phyloP scores from a whole-genome alignment of 805 yeast genomes.

The Blastobotrys parvus region DNA sequence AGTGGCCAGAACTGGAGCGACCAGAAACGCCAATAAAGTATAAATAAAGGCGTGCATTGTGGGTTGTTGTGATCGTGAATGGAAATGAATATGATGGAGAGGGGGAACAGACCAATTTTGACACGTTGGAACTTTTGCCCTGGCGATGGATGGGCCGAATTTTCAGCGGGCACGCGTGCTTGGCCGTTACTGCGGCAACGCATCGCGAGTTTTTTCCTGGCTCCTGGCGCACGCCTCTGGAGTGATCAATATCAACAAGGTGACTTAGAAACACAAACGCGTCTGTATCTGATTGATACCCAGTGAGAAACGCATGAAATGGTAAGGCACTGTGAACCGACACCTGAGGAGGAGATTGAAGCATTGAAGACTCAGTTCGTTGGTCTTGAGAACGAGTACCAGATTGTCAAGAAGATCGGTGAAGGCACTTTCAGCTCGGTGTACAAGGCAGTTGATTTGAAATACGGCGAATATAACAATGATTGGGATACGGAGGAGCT shows the following conservation, averaged over 20 bases:
- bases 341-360: constrained; percentile 11
- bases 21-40: not conserved
- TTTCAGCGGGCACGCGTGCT: too few relatives aligned
- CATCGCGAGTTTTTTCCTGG: too few relatives aligned
- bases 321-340: not conserved
- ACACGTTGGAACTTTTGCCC: not conserved
- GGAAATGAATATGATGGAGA: too few relatives aligned
- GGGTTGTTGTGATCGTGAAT: not conserved
- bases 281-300: too few relatives aligned
- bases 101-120: too few relatives aligned
- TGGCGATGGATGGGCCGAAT: too few relatives aligned
- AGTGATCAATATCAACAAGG: too few relatives aligned
- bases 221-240: too few relatives aligned
- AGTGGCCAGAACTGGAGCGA: constrained; percentile 21
- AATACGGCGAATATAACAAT: constrained; percentile 29
- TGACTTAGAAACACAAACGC: too few relatives aligned
- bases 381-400: constrained; percentile 39
- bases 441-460: constrained; percentile 48
- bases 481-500: not conserved
- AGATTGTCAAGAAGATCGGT: constrained; percentile 51
- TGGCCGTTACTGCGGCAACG: too few relatives aligned
- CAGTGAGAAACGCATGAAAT: too few relatives aligned
- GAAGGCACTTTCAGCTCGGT: constrained; percentile 62
- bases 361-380: constrained; percentile 38
- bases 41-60: not conserved